Conservation (phyloP, 345 rosid genomes). For the Salix brachista region DNA sequence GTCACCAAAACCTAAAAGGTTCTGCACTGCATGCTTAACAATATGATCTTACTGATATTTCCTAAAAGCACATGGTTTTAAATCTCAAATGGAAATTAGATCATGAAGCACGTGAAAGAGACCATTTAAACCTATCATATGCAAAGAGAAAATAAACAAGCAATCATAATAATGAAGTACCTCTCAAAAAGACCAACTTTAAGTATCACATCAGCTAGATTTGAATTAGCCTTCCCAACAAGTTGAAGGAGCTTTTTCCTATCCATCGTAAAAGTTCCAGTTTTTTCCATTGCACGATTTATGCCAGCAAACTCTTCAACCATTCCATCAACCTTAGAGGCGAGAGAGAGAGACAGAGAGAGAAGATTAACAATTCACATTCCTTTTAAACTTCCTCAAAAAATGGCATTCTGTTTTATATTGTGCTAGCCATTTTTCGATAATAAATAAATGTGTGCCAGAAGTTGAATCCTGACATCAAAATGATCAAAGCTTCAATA, state of each 20-base stretch:
- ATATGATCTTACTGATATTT: neutral
- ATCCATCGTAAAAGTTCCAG: constrained; percentile 93
- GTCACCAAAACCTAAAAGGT: neutral
- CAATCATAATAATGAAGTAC: constrained; percentile 26
- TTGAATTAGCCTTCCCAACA: constrained; percentile 96
- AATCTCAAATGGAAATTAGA: neutral
- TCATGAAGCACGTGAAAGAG: neutral
- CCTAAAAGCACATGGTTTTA: neutral
- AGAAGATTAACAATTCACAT: neutral
- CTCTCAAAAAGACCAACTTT: constrained; percentile 97
- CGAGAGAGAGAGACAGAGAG: neutral
- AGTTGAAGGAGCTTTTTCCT: constrained; percentile 82
- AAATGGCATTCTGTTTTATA: constrained; percentile 2
- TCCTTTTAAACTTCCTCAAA: neutral
- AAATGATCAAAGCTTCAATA: neutral
- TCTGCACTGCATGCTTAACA: neutral
- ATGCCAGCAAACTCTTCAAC: constrained; percentile 93
- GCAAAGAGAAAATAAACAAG: neutral
- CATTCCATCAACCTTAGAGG: constrained; percentile 80
- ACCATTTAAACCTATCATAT: neutral
- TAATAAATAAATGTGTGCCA: neutral
- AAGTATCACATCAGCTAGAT: constrained; percentile 87
- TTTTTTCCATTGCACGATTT: constrained; percentile 82
- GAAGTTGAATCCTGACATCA: neutral
- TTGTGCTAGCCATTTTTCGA: neutral